Conservation (phyloP, 2,329 filamentous ascomycete genomes). For the Trichoderma afroharzianum region DNA sequence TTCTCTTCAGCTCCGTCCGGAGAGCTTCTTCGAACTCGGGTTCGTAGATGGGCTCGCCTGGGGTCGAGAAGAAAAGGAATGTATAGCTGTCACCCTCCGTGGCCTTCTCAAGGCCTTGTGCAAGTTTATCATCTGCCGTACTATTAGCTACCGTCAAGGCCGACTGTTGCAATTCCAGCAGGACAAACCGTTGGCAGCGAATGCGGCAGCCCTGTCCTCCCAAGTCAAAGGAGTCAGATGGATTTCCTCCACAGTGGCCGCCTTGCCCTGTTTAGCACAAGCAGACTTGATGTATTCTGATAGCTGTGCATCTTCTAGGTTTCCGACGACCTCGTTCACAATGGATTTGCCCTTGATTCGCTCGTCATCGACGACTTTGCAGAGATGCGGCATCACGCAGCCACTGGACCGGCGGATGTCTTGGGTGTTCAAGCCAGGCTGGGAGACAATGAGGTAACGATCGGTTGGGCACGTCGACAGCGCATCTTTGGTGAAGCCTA, state of each 20-base stretch:
- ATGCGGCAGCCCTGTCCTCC: conserved; percentile 40
- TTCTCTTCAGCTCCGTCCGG: conserved; percentile 72
- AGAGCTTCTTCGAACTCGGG: conserved; percentile 58
- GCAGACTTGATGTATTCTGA: conserved; percentile 42
- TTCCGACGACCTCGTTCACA: conserved; percentile 58
- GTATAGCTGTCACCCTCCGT: conserved; percentile 56
- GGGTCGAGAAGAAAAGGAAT: conserved; percentile 69
- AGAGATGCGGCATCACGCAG: conserved; percentile 53
- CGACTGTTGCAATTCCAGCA: background rate
- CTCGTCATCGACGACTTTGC: conserved; percentile 36
- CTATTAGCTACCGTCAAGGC: background rate
- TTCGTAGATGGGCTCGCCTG: conserved; percentile 58
- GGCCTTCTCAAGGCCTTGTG: conserved; percentile 43
- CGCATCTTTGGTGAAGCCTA: conserved; percentile 43
- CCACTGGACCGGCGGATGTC: conserved; percentile 57
- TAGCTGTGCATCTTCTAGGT: conserved; percentile 41
- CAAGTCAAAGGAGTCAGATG: conserved; percentile 40
- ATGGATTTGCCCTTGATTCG: conserved; percentile 40
- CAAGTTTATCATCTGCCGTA: conserved; percentile 46
- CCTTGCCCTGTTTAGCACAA: conserved; percentile 41
- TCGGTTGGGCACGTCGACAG: conserved; percentile 68
- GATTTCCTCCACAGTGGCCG: conserved; percentile 39
- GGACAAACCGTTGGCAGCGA: conserved; percentile 44
- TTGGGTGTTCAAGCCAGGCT: conserved; percentile 67
- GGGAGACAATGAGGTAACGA: conserved; percentile 73